Percentiles rank a stretch among this genome's conserved stretches.
Evolutionary conservation across 345 rosid species (phyloP).

Genomic region (Aquilaria sinensis): DNA sequence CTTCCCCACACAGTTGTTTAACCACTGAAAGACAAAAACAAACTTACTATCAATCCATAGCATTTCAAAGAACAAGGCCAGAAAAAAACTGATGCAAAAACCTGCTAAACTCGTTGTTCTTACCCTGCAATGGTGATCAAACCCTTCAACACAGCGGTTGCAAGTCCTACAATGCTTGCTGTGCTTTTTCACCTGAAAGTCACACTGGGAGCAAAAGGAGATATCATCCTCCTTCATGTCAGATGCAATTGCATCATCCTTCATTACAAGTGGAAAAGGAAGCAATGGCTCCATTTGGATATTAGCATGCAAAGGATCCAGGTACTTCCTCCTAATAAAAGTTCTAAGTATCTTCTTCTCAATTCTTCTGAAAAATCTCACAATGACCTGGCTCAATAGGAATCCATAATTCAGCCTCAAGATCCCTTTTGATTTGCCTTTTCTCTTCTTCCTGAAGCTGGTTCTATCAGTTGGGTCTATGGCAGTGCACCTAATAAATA

Average conservation of each 20-base stretch:
- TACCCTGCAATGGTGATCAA: slow-evolving; percentile 99
- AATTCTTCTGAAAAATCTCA: slow-evolving; percentile 70
- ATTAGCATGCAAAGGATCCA: slow-evolving; percentile 66
- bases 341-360: slow-evolving; percentile 81
- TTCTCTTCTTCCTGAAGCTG: slow-evolving; percentile 59
- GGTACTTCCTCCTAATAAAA: slow-evolving; percentile 69
- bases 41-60: slow-evolving; percentile 4
- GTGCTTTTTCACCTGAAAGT: slow-evolving; percentile 83
- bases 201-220: slow-evolving; percentile 79
- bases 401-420: slow-evolving; percentile 65
- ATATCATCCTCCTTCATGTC: slow-evolving; percentile 66
- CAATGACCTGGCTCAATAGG: slow-evolving; percentile 62
- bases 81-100: background rate
- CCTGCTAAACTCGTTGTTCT: background rate
- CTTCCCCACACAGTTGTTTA: slow-evolving; percentile 91
- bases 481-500: slow-evolving; percentile 78
- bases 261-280: slow-evolving; percentile 77
- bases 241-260: slow-evolving; percentile 73
- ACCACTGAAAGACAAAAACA: slow-evolving; percentile 58
- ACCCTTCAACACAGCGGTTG: slow-evolving; percentile 94
- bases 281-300: slow-evolving; percentile 73
- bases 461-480: slow-evolving; percentile 91
- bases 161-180: slow-evolving; percentile 98
- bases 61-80: background rate
- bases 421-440: slow-evolving; percentile 39